Evolutionary conservation across 1,284 basidiomycete genomes (phyloP).

Genomic region (Rhodotorula sp.): DNA sequence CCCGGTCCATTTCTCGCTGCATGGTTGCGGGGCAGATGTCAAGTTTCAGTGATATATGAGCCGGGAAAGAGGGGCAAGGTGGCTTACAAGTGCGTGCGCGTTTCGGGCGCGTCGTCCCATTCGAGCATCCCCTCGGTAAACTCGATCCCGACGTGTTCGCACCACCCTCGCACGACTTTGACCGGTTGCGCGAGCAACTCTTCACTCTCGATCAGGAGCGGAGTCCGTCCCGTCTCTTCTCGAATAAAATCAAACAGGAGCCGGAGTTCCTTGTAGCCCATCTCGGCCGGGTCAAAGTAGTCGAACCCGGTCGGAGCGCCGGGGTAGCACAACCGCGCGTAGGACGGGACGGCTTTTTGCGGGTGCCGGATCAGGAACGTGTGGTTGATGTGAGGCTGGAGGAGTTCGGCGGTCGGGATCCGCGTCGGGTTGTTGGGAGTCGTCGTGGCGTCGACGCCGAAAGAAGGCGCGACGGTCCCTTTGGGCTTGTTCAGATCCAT

Average conservation of each 20-base stretch:
- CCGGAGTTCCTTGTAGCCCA: constrained; percentile 40
- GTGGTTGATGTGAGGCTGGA: constrained; percentile 73
- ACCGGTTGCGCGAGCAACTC: constrained; percentile 37
- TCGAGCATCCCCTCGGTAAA: constrained; percentile 41
- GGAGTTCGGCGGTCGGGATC: constrained; percentile 64
- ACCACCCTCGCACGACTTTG: constrained; percentile 38
- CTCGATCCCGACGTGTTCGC: constrained; percentile 38
- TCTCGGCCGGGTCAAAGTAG: constrained; percentile 41
- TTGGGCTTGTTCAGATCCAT: constrained; percentile 28
- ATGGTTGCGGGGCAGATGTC: no score
- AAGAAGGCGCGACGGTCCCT: constrained; percentile 18
- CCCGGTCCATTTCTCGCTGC: constrained; percentile 37
- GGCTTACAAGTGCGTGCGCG: constrained; percentile 41
- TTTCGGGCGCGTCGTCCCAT: constrained; percentile 38
- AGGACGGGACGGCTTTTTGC: constrained; percentile 50
- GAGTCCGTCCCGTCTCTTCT: constrained; percentile 30
- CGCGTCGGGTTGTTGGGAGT: constrained; percentile 38
- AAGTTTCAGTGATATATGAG: fast-evolving
- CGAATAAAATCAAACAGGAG: constrained; percentile 40
- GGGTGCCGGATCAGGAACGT: constrained; percentile 68
- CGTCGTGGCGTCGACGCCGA: constrained; percentile 1
- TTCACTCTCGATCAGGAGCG: constrained; percentile 39
- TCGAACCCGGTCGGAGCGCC: constrained; percentile 42
- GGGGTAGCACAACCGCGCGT: constrained; percentile 42
- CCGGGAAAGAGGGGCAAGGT: not conserved